These are phyloP conservation scores for Jackrogersella minutella DNA, from an alignment of 495 filamentous ascomycete species.

Conservation along the genomic window DNA sequence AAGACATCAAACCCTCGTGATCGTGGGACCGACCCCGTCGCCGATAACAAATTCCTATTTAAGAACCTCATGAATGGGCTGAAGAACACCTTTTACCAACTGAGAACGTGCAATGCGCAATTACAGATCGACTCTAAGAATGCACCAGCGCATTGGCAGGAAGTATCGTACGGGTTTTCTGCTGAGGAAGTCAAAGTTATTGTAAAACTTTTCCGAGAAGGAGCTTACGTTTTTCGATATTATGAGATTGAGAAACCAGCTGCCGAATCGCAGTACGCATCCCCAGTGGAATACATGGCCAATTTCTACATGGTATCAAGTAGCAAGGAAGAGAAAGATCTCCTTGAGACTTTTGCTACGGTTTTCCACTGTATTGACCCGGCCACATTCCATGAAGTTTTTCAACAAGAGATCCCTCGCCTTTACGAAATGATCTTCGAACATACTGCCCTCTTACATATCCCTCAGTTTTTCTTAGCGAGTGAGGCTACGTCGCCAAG, in stretches of 20 bases:
- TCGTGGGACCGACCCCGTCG: conserved; percentile 88
- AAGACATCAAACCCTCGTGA: conserved; percentile 94
- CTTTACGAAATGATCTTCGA: conserved; percentile 98
- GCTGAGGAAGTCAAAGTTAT: conserved; percentile 97
- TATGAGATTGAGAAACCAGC: conserved; percentile 87
- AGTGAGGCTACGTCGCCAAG: conserved; percentile 97
- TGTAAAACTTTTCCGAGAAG: conserved; percentile 96
- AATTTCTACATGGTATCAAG: conserved; percentile 92
- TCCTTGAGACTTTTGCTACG: conserved; percentile 96
- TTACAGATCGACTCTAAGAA: conserved; percentile 77
- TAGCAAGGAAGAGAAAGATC: conserved; percentile 95
- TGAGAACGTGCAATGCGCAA: conserved; percentile 81
- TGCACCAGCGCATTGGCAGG: conserved; percentile 89
- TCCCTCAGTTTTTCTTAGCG: conserved; percentile 97
- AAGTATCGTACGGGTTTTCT: conserved; percentile 95
- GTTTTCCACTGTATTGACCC: conserved; percentile 99
- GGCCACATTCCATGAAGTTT: conserved; percentile 97
- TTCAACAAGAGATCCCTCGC: conserved; percentile 94
- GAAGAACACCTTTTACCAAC: conserved; percentile 95
- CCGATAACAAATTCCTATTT: conserved; percentile 98
- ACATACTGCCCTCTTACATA: conserved; percentile 89
- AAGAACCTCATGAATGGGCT: conserved; percentile 97
- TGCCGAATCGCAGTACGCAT: conserved; percentile 75
- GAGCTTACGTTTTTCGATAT: conserved; percentile 93
- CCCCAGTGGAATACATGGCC: conserved; percentile 86